Evolutionary conservation across 2,329 filamentous ascomycete species (phyloP), one percentile per base, ranked within the genome.

Genomic region (Myriangium duriaei): DNA sequence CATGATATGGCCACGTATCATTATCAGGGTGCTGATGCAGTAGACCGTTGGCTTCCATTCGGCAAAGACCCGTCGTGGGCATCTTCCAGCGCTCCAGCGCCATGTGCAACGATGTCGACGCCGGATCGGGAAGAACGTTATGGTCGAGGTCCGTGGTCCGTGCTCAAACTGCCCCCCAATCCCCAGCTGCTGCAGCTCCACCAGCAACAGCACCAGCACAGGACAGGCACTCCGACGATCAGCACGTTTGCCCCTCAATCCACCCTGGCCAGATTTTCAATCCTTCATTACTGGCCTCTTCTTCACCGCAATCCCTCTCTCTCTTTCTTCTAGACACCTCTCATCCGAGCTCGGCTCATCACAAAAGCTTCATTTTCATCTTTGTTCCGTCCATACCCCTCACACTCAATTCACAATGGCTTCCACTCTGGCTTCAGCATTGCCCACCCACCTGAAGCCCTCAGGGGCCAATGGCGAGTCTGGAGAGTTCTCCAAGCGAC

Each of bases 371-470:
- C 21, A 26, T 7, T 26, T 26, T 7, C 21, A 26, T 17, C 31
- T 42, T 18, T 33, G 34, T 32, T 29, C 32, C 30, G 30, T 39
- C 34, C 24, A 30, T 30, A 31, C 34, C 30, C 37, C 37, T 34
- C 44, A 45, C 35, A 46, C 28, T n/a, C n/a, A n/a, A n/a, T n/a
- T n/a, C n/a, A 39, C 51, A 52, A 88, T 88, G 81, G 77, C 81
- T 47, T 70, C 74, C 55, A 67, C 68, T 51, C 67, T 77, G 52
- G 85, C 75, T 68, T 77, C 74, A 64, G 81, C 83, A 47, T 68
- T 95, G 52, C 85, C 87, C 47, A 71, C 81, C 30, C 88, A 92
- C 70, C 72, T 95, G 54, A 88, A 85, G 72, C 71, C 77, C 45
- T 56, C 54, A 43, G 58, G 57, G 47, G 56, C 54, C 39, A 39